These are phyloP conservation scores for Quercus agrifolia DNA, from an alignment of 306 rosid species.

Conservation along the genomic window DNA sequence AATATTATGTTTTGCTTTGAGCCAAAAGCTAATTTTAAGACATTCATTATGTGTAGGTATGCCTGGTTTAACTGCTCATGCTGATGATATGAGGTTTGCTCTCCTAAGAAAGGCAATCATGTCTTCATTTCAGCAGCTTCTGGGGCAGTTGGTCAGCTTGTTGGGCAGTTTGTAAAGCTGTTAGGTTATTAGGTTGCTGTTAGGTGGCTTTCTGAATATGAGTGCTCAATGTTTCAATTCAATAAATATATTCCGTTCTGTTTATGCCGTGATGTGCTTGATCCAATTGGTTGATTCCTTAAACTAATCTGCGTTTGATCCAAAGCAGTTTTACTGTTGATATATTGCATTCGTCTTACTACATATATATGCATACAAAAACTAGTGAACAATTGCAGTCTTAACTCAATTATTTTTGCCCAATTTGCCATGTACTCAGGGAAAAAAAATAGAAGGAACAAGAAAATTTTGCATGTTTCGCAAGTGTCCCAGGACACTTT, in stretches of 20 bases:
- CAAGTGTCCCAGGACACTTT: no score
- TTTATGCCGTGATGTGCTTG: no score
- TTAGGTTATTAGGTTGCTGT: constrained; percentile 31
- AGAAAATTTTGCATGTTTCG: no score
- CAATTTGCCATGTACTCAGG: no score
- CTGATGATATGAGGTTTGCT: constrained; percentile 27
- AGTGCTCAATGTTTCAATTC: background rate
- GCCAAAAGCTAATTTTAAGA: background rate
- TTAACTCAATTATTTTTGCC: no score
- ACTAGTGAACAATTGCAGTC: no score
- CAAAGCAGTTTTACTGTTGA: background rate
- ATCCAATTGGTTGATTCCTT: background rate
- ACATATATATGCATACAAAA: background rate
- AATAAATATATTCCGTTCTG: no score
- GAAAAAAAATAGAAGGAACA: no score
- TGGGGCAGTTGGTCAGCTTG: constrained; percentile 44
- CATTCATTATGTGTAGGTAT: constrained; percentile 10
- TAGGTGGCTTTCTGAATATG: constrained; percentile 10
- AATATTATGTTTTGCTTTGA: background rate
- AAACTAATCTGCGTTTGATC: background rate
- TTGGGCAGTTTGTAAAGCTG: constrained; percentile 37
- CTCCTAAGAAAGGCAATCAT: constrained; percentile 32
- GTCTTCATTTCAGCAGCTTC: constrained; percentile 36
- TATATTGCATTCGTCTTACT: background rate
- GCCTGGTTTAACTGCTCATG: constrained; percentile 37